phyloP scores from a whole-genome alignment of 768 basidiomycete species.

The Boletus insuetus region DNA sequence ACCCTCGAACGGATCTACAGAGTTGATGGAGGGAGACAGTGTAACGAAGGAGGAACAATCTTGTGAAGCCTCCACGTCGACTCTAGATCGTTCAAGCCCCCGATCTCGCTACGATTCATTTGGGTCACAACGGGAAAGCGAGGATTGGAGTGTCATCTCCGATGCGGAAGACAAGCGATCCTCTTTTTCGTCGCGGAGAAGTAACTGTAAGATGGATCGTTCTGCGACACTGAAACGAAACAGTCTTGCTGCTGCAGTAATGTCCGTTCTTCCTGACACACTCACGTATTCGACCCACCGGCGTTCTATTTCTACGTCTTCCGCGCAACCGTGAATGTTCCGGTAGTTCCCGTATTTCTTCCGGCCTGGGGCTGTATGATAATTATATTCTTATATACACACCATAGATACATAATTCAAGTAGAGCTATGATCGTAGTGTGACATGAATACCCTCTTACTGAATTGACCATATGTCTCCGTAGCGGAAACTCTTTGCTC shows the following conservation, averaged over 20 bases:
- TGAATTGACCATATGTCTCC: constrained; percentile 88
- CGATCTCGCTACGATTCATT: constrained; percentile 55
- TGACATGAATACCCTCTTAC: constrained; percentile 69
- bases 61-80: constrained; percentile 27
- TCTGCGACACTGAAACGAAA: constrained; percentile 52
- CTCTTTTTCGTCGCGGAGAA: constrained; percentile 52
- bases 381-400: constrained; percentile 7
- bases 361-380: not conserved
- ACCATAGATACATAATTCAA: constrained; percentile 18
- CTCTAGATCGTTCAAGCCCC: constrained; percentile 31
- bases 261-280: constrained; percentile 60
- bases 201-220: constrained; percentile 35
- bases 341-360: not conserved
- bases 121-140: constrained; percentile 60
- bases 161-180: constrained; percentile 63
- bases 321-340: constrained; percentile 20
- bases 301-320: constrained; percentile 37
- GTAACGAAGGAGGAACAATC: constrained; percentile 33
- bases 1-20: constrained; percentile 25
- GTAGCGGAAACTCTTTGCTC: constrained; percentile 65
- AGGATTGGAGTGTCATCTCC: constrained; percentile 88
- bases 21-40: constrained; percentile 12
- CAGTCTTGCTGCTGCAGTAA: constrained; percentile 58
- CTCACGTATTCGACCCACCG: constrained; percentile 42
- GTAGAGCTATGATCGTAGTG: constrained; percentile 37